Base-by-base conservation (phyloP, 768 basidiomycete species). In the Chalciporus pseudorubinellus region DNA sequence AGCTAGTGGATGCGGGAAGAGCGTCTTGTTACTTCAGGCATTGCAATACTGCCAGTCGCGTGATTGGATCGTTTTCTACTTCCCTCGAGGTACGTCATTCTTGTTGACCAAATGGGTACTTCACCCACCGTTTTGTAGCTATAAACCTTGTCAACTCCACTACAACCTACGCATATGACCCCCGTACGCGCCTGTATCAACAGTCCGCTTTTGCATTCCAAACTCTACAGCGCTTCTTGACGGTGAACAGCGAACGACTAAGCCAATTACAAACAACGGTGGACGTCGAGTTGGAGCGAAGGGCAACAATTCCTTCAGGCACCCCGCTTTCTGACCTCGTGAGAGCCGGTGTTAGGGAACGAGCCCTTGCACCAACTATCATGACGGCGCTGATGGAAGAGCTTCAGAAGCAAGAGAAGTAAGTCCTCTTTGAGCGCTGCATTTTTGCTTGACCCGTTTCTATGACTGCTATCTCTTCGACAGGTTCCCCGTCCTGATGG, bases 1-100 rank as follows among this genome's bases (percentile, higher is more conserved):
- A 13, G 70, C 78, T 6, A 54, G 79, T 9, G 93, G 94, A 6
- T 83, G 80, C 48, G 94, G 93, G 38, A 97, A 95, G 71, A 89
- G 86, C 49, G 83, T 80, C 53, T 66, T 89, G 9, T 69, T 95
- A 26, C 72, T 94, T 9, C 93, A 97, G 66, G 78, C 86, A 0
- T 82, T 89, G 0, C 76, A 87, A 34, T 84, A 90, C 55, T 85
- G 83, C 29, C 59, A 77, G 10, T 68, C 77, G 3, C 77, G 80
- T 19, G 78, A 79, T 22, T 94, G 91, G 89, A 77, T 95, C 19
- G 89, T 92, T 16, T 68, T 95, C 16, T 97, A 94, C 64, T 79
- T 93, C 21, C 92, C 94, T 3, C 76, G 86, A 70, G 82, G 91
- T 89, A 28, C 43, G 77, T 68, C 24, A 11, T 21, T 31, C 18